Base-by-base conservation (phyloP, 129 eudicot species). In the Flaveria trinervia region DNA sequence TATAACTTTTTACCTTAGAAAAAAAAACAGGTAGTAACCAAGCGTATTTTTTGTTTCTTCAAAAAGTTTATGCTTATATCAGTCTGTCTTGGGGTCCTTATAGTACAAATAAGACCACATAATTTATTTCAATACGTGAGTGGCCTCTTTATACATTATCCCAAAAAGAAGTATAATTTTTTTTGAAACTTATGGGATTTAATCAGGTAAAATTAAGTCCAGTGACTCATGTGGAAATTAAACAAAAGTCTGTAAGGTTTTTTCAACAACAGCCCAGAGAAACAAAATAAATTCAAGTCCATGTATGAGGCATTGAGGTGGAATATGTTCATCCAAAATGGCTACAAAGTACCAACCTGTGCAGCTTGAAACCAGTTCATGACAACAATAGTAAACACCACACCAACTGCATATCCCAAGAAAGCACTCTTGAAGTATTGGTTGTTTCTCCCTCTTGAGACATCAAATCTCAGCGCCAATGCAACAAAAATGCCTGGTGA, bases 341-440 rank as follows among this genome's bases (percentile, higher is more conserved):
- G 15, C 28, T 28, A 76, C 70, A 16, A 41, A 69, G 11, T 51
- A 84, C 86, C 45, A 56, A 91, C 99, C 94, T 91, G 99, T 78
- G 99, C 99, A 75, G 99, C 99, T 85, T 91, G 97, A 85, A 95
- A 95, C 97, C 99, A 91, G 75, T 95, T 95, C 99, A 95, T 95
- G 68, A 95, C 99, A 71, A 89, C 20, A 64, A 95, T 95, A 2
- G 99, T 95, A 39, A 83, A 80, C 71, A 84, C 77, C 74, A 95
- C 65, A 73, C 99, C 99, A 70, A 82, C 92, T 18, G 86, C 71
- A 66, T 94, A 94, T 76, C 99, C 97, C 26, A 82, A 57, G 75
- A 95, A 95, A 67, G 97, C 92, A 82, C 99, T 95, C 65, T 83
- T 89, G 82, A 95, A 95, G 83, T 91, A 95, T 48, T 91, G 90